Evolutionary conservation across 129 eudicot species (phyloP).

Genomic region (Scalesia atractyloides): DNA sequence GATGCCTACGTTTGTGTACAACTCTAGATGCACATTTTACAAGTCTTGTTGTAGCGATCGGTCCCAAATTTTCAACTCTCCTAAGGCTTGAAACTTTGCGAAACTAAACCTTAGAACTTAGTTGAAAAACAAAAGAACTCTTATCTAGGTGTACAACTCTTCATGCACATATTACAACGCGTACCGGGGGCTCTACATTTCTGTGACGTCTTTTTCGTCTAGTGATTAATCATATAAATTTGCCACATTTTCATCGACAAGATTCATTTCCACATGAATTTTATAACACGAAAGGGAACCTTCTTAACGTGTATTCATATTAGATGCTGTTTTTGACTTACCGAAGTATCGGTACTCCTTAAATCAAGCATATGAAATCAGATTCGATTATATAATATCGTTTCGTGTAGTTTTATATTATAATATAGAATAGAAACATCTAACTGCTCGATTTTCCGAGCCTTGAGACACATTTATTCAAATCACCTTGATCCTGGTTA

Average conservation of each 20-base stretch:
- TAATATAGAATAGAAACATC: constrained; percentile 74
- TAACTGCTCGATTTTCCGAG: constrained; percentile 61
- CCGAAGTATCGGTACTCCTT: constrained; percentile 40
- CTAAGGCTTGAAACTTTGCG: no score
- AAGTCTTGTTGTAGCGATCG: neutral
- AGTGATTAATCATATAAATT: constrained; percentile 47
- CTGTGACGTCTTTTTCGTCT: constrained; percentile 44
- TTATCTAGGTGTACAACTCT: constrained; percentile 17
- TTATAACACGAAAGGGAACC: constrained; percentile 39
- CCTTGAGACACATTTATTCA: constrained; percentile 79
- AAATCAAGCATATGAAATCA: constrained; percentile 43
- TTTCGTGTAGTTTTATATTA: constrained; percentile 21
- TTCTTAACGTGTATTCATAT: constrained; percentile 35
- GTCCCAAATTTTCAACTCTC: no score
- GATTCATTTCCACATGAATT: constrained; percentile 36
- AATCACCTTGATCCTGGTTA: constrained; percentile 42
- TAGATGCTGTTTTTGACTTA: constrained; percentile 71
- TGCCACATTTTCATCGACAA: constrained; percentile 32
- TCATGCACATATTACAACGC: constrained; percentile 18
- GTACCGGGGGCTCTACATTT: neutral
- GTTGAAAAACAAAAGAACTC: neutral
- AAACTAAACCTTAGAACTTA: neutral
- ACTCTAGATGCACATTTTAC: constrained; percentile 14
- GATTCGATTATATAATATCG: constrained; percentile 31
- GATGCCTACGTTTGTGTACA: neutral